Evolutionary conservation across 371 early-diverging fungal genomes (phyloP), one percentile per base, ranked within the genome.

Genomic region (Mortierella sp.): DNA sequence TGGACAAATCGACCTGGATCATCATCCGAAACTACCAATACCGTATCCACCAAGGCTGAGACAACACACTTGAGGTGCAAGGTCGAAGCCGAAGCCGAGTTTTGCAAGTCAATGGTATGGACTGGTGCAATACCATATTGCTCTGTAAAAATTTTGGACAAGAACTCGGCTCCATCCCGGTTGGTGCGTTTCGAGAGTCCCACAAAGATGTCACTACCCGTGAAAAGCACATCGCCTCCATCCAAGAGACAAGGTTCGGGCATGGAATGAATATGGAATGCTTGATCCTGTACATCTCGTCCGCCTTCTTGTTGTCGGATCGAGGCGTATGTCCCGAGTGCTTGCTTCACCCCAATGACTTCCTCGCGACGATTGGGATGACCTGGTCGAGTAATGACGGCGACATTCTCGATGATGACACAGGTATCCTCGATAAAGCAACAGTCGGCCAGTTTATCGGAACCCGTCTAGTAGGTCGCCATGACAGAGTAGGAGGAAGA

Each of bases 341-440:
- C 73, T 19, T 75, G 55, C 37, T 69, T 70, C 23, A 80, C 57
- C 1, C 61, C 66, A 9, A 47, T 56, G 12, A 83, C 72, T 47
- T 81, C 83, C 9, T 72, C 68, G 1, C 74, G 76, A 14, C 83
- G 81, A 14, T 66, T 68, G 19, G 59, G 66, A 19, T 74, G 77
- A 21, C 83, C 83, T 15, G 75, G 72, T 12, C 60, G 66, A 7
- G 74, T 73, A 14, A 81, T 37, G n/a, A 83, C 68, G 0, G 72
- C 83, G 15, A 23, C 58, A 43, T 74, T 65, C 28, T 68, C 16
- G 11, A 74, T 72, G 37, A 72, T 67, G 14, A 83, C 70, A 47
- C 74, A 74, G 52, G 69, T 83, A 47, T 83, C 83, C 44, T 83
- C 81, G n/a, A 83, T 74, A 67, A 83, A 83, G 46, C 75, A 74